A percentile compares a stretch with the other conserved stretches of the same genome.
Conservation (phyloP, 2,329 filamentous ascomycete species). For the Apiospora kogelbergensis region DNA sequence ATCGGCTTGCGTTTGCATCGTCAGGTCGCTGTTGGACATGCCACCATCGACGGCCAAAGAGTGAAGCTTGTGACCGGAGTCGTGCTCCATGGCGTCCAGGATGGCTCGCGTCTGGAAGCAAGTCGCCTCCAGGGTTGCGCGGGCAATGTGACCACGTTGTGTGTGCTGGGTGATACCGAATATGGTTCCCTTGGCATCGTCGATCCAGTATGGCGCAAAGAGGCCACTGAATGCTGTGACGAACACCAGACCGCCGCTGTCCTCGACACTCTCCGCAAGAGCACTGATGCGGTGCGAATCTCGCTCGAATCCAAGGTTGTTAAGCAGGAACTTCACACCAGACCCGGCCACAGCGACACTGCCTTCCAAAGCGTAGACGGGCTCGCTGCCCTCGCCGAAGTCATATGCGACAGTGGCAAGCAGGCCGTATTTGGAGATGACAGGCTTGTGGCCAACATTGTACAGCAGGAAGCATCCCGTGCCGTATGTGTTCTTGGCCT, state of each 20-base stretch:
- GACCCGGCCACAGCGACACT: slow-evolving; percentile 81
- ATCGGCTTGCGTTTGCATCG: slow-evolving; percentile 90
- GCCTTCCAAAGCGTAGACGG: slow-evolving; percentile 80
- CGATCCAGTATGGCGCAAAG: slow-evolving; percentile 93
- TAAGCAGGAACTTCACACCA: slow-evolving; percentile 72
- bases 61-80: slow-evolving; percentile 73
- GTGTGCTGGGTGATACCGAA: slow-evolving; percentile 86
- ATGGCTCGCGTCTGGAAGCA: slow-evolving; percentile 94
- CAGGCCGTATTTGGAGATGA: slow-evolving; percentile 80
- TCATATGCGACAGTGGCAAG: slow-evolving; percentile 87
- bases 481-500: slow-evolving; percentile 89
- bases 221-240: slow-evolving; percentile 90
- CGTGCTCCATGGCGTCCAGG: slow-evolving; percentile 85
- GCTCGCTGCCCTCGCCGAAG: slow-evolving; percentile 59
- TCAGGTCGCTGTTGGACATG: slow-evolving; percentile 84
- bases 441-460: slow-evolving; percentile 82
- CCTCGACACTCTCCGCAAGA: slow-evolving; percentile 53
- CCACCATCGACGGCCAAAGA: slow-evolving; percentile 84
- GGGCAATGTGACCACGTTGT: slow-evolving; percentile 80
- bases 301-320: slow-evolving; percentile 62
- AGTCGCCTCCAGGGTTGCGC: slow-evolving; percentile 85
- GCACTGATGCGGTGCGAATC: slow-evolving; percentile 49
- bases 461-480: slow-evolving; percentile 89
- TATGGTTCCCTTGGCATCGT: slow-evolving; percentile 87
- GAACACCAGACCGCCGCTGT: slow-evolving; percentile 82